phyloP scores from a whole-genome alignment of 768 basidiomycete genomes.

The Rhizopogon roseolus region DNA sequence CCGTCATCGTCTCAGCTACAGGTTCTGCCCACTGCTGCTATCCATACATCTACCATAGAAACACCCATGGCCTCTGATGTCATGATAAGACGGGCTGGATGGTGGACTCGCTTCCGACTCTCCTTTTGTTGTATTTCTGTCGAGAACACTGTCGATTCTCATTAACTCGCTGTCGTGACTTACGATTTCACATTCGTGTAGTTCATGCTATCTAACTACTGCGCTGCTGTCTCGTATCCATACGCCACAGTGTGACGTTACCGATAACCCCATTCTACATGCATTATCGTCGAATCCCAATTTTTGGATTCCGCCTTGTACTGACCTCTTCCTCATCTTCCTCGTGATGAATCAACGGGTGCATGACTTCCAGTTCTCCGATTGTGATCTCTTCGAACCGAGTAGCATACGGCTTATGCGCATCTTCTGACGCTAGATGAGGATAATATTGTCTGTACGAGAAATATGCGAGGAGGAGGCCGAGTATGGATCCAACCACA shows the following conservation, averaged over 20 bases:
- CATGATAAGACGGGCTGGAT: no score
- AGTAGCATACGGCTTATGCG: constrained; percentile 67
- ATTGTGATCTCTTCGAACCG: constrained; percentile 39
- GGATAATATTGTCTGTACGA: constrained; percentile 84
- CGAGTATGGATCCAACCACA: constrained; percentile 70
- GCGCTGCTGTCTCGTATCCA: constrained; percentile 1
- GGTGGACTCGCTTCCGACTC: no score
- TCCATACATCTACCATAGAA: no score
- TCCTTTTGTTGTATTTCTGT: no score
- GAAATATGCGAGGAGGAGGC: constrained; percentile 67
- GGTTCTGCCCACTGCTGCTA: no score
- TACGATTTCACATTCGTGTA: no score
- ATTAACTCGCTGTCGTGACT: no score
- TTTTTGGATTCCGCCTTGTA: not conserved
- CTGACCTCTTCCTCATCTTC: not conserved
- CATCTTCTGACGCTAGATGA: constrained; percentile 45
- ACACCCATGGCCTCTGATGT: no score
- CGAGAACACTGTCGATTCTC: no score
- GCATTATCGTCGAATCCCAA: not conserved
- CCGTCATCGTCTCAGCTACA: no score
- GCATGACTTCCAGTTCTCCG: not conserved
- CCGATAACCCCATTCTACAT: no score
- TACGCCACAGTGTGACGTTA: not conserved
- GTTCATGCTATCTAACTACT: no score
- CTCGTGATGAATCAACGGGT: not conserved